phyloP scores from a whole-genome alignment of 176 grass and related monocot species.

The Chloris gayana region DNA sequence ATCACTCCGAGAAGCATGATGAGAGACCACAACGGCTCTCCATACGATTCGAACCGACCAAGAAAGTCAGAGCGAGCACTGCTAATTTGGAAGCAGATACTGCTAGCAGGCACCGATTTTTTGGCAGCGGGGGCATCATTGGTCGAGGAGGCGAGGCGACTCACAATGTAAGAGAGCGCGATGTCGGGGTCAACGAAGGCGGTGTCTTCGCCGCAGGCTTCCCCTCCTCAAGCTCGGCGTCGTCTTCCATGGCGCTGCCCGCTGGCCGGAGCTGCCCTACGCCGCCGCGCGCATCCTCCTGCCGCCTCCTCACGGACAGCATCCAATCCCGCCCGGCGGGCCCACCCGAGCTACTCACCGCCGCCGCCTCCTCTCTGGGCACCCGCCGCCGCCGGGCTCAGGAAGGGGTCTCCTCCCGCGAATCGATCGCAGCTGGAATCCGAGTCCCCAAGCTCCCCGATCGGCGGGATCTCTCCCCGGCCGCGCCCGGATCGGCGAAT shows the following conservation, averaged over 20 bases:
- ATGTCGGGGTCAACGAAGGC: constrained; percentile 79
- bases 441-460: constrained; percentile 24
- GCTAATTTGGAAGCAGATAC: neutral
- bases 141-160: constrained; percentile 10
- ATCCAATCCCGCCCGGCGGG: constrained; percentile 32
- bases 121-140: neutral
- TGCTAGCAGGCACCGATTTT: neutral
- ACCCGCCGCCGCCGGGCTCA: neutral
- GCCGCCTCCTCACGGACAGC: constrained; percentile 60
- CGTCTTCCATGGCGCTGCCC: constrained; percentile 53
- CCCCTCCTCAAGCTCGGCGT: constrained; percentile 81
- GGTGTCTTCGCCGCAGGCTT: constrained; percentile 62
- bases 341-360: constrained; percentile 9
- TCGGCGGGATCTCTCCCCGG: constrained; percentile 27
- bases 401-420: neutral
- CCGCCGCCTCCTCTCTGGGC: neutral
- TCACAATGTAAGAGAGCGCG: constrained; percentile 93
- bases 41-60: neutral
- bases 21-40: neutral
- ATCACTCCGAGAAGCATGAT: neutral
- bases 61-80: neutral
- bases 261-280: constrained; percentile 6
- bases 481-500: constrained; percentile 28
- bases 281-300: constrained; percentile 41
- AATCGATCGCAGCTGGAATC: constrained; percentile 30